Percentiles rank a stretch among this genome's conserved stretches.
Evolutionary conservation across 441 rosid species (phyloP).

Genomic region (Gossypium gossypioides): DNA sequence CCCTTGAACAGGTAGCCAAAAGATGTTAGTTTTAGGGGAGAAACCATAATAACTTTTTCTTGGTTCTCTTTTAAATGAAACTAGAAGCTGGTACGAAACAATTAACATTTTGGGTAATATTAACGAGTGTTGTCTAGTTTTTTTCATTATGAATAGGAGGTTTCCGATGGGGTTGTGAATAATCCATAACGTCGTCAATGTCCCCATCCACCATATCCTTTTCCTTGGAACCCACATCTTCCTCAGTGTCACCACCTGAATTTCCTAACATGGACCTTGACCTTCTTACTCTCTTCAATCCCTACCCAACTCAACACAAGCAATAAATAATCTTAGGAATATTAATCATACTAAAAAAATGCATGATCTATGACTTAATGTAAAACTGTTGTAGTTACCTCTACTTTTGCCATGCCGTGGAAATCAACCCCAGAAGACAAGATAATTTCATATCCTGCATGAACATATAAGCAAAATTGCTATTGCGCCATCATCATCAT

Average conservation of each 20-base stretch:
- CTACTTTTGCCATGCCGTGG: conserved; percentile 4
- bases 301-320: conserved; percentile 16
- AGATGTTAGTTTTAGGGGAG: neutral
- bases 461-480: conserved; percentile 14
- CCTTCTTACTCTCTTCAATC: conserved; percentile 16
- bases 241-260: conserved; percentile 9
- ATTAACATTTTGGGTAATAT: neutral
- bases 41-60: neutral
- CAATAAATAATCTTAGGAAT: neutral
- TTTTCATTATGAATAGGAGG: conserved; percentile 88
- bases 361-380: neutral
- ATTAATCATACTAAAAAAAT: neutral
- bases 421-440: conserved; percentile 20
- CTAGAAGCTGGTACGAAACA: no score
- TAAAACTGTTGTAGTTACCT: conserved; percentile 21
- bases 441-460: conserved; percentile 22
- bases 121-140: conserved; percentile 16
- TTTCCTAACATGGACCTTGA: conserved; percentile 21
- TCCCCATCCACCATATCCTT: conserved; percentile 26
- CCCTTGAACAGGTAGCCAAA: neutral
- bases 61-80: neutral
- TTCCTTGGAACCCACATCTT: conserved; percentile 27
- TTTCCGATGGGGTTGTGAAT: conserved; percentile 72
- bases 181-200: conserved; percentile 58
- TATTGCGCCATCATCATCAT: neutral